These are phyloP conservation scores for Suhomyces canberraensis DNA, from an alignment of 805 yeast species.

Conservation along the genomic window DNA sequence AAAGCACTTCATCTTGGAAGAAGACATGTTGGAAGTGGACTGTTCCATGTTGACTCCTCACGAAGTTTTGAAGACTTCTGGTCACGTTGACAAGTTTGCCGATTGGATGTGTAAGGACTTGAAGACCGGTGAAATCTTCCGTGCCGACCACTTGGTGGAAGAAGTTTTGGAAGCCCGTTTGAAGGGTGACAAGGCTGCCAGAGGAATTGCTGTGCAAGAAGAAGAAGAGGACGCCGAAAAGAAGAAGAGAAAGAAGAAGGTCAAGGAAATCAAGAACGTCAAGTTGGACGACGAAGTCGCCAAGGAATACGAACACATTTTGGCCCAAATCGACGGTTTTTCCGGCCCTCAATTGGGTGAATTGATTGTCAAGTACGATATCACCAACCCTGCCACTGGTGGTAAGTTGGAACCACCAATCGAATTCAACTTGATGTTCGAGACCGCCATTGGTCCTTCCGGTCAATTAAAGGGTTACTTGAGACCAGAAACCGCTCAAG, in stretches of 20 bases:
- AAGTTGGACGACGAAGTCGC: constrained; percentile 80
- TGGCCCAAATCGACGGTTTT: constrained; percentile 94
- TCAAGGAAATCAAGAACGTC: constrained; percentile 93
- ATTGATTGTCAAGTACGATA: constrained; percentile 75
- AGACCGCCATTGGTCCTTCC: constrained; percentile 98
- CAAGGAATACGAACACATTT: constrained; percentile 75
- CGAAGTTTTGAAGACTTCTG: constrained; percentile 97
- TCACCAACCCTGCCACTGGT: constrained; percentile 88
- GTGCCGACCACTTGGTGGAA: constrained; percentile 98
- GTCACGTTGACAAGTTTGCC: constrained; percentile 98
- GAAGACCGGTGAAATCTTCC: constrained; percentile 95
- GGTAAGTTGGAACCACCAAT: constrained; percentile 84
- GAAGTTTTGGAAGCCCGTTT: constrained; percentile 95
- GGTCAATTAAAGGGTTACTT: constrained; percentile 93
- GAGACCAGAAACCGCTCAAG: constrained; percentile 99
- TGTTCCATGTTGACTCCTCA: constrained; percentile 97
- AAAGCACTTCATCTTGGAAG: constrained; percentile 95
- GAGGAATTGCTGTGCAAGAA: constrained; percentile 64
- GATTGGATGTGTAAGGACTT: constrained; percentile 99
- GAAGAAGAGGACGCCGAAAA: constrained; percentile 61
- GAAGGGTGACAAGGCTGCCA: constrained; percentile 95
- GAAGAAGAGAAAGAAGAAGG: constrained; percentile 72
- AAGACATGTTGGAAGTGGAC: constrained; percentile 98
- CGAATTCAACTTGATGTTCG: constrained; percentile 98
- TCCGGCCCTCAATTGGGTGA: constrained; percentile 92